Conservation (phyloP, 2,329 filamentous ascomycete species). For the Cyphellophora attinorum region DNA sequence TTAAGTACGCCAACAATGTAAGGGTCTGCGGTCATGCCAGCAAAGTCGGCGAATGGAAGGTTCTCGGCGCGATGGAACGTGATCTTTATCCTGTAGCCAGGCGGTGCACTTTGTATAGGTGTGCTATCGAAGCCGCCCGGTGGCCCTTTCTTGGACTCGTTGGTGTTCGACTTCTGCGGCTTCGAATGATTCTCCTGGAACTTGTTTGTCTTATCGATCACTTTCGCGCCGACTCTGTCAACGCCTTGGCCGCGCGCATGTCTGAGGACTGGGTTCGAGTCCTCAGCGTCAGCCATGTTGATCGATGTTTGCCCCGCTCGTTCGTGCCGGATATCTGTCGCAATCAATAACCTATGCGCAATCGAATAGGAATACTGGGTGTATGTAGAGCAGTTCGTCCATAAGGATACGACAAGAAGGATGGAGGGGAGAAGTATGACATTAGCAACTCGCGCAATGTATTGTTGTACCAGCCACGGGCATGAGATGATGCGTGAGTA, state of each 20-base stretch:
- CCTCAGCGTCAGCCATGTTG: slow-evolving; percentile 1
- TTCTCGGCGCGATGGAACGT: slow-evolving; percentile 73
- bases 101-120: slow-evolving; percentile 62
- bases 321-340: too few species aligned
- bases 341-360: too few species aligned
- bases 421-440: too few species aligned
- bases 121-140: slow-evolving; percentile 73
- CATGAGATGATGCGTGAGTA: too few species aligned
- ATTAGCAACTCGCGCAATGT: too few species aligned
- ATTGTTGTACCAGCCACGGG: too few species aligned
- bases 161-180: slow-evolving; percentile 27
- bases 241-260: slow-evolving; percentile 15
- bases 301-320: too few species aligned
- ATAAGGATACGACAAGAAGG: too few species aligned
- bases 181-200: slow-evolving; percentile 24
- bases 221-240: slow-evolving; percentile 28
- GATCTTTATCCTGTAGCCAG: slow-evolving; percentile 77
- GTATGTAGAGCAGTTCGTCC: too few species aligned
- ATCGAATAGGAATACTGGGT: too few species aligned
- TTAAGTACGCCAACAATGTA: slow-evolving; percentile 70
- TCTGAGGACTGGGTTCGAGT: slow-evolving; percentile 13
- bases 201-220: slow-evolving; percentile 29
- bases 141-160: slow-evolving; percentile 36
- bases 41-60: slow-evolving; percentile 72
- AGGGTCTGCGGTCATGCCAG: slow-evolving; percentile 70